Conservation (phyloP, 192 early-diverging fungal species). For the Umbelopsis sp. region DNA sequence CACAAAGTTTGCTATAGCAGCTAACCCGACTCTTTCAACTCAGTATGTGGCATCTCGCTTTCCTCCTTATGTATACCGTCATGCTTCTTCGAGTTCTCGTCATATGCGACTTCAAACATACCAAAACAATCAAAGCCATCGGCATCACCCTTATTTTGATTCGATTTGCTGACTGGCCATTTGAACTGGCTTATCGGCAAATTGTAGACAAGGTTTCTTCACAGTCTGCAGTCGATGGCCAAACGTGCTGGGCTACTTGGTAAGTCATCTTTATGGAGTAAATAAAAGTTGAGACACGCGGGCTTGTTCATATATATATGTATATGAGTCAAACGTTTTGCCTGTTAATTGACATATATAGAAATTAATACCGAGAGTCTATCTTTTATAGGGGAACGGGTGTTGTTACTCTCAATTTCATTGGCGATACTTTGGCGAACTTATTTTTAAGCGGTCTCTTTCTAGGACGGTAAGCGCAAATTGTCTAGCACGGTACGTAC, state of each 20-base stretch:
- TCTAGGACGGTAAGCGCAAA: constrained; percentile 27
- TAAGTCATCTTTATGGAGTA: not conserved
- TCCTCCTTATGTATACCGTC: constrained; percentile 28
- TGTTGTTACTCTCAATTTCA: constrained; percentile 39
- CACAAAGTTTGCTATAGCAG: not conserved
- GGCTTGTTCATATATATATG: not conserved
- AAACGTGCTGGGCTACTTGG: constrained; percentile 33
- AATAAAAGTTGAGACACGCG: not conserved
- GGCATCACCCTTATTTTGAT: constrained; percentile 27
- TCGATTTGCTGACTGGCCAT: constrained; percentile 45
- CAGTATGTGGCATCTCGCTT: constrained; percentile 39
- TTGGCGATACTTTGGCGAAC: constrained; percentile 34
- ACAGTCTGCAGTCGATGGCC: constrained; percentile 10
- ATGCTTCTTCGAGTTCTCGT: constrained; percentile 37
- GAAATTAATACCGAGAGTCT: not conserved
- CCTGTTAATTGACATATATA: not conserved
- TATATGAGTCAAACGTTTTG: not conserved
- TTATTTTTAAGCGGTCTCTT: constrained; percentile 43
- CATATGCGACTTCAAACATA: constrained; percentile 33
- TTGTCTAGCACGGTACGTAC: not conserved
- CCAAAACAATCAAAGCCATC: constrained; percentile 30
- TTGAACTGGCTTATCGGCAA: constrained; percentile 26
- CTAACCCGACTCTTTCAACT: not conserved
- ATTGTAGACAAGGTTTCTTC: constrained; percentile 17
- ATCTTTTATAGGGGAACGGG: constrained; percentile 27